phyloP scores from a whole-genome alignment of 768 basidiomycete genomes.

The Russula sp. region DNA sequence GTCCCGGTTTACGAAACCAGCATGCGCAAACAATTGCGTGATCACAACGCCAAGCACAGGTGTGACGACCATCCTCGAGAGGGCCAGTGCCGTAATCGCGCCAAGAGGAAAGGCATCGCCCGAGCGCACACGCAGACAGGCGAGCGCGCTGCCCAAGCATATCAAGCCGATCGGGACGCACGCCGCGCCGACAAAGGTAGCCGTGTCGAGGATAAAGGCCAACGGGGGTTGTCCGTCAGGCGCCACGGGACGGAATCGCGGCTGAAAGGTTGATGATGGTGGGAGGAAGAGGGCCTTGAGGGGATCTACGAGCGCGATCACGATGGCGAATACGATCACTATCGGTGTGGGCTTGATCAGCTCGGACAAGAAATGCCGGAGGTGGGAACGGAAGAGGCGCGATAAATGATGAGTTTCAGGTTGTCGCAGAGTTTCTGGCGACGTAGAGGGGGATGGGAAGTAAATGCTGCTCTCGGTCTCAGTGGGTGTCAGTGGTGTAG shows the following conservation, averaged over 20 bases:
- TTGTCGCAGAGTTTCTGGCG: neutral
- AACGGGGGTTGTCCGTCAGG: constrained; percentile 66
- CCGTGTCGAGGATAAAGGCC: constrained; percentile 49
- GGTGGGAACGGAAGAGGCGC: neutral
- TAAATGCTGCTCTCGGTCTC: too few species aligned
- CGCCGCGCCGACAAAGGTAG: constrained; percentile 53
- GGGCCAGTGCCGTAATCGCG: constrained; percentile 45
- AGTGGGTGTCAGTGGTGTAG: neutral
- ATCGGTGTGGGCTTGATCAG: constrained; percentile 44
- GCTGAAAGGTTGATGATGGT: constrained; percentile 36
- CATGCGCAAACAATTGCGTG: constrained; percentile 38
- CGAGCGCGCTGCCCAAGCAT: constrained; percentile 55
- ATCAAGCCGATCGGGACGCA: constrained; percentile 58
- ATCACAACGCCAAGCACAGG: constrained; percentile 58
- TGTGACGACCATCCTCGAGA: constrained; percentile 48
- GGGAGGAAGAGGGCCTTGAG: constrained; percentile 56
- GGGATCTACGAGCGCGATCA: constrained; percentile 46
- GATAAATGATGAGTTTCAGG: neutral
- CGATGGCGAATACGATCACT: constrained; percentile 46
- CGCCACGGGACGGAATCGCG: constrained; percentile 31
- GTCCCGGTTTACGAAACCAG: constrained; percentile 40
- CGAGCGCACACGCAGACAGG: constrained; percentile 46
- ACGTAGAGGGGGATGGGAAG: neutral
- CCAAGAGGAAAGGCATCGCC: constrained; percentile 41
- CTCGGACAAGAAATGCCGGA: neutral